Evolutionary conservation across 495 filamentous ascomycete species (phyloP).

Genomic region (Melanomma pulvis-pyrius): DNA sequence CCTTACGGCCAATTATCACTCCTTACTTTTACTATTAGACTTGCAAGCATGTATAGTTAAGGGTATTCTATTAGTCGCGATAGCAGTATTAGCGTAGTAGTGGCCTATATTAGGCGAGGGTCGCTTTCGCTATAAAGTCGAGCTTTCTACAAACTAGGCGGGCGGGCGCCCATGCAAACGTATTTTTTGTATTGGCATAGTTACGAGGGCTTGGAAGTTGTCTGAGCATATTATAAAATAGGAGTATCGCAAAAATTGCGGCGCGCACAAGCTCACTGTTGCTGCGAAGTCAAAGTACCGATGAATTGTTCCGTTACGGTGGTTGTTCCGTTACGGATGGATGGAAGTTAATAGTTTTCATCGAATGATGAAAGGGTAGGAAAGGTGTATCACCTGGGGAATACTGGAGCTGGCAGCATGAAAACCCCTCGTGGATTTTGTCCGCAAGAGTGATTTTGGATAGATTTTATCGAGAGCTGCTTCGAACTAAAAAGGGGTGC

Average conservation of each 20-base stretch:
- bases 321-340: slow-evolving; percentile 8
- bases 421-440: too few relatives aligned
- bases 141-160: slow-evolving; percentile 2
- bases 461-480: too few relatives aligned
- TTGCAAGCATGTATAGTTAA: background rate
- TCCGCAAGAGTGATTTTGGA: too few relatives aligned
- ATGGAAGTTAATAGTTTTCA: background rate
- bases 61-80: background rate
- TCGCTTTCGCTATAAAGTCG: slow-evolving; percentile 2
- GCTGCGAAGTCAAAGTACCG: slow-evolving; percentile 14
- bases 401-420: too few relatives aligned
- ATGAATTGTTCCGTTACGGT: slow-evolving; percentile 7
- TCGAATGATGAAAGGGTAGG: too few relatives aligned
- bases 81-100: slow-evolving; percentile 2
- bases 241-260: slow-evolving; percentile 7
- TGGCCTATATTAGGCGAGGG: background rate
- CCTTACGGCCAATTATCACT: background rate
- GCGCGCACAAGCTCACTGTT: slow-evolving; percentile 3
- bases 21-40: background rate
- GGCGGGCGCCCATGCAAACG: background rate
- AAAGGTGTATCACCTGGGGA: too few relatives aligned
- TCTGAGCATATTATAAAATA: slow-evolving; percentile 1
- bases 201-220: background rate
- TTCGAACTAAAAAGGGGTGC: too few relatives aligned
- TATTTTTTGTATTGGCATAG: slow-evolving; percentile 4